Evolutionary conservation across 2,329 filamentous ascomycete species (phyloP).

Genomic region (Colletotrichum cereale): DNA sequence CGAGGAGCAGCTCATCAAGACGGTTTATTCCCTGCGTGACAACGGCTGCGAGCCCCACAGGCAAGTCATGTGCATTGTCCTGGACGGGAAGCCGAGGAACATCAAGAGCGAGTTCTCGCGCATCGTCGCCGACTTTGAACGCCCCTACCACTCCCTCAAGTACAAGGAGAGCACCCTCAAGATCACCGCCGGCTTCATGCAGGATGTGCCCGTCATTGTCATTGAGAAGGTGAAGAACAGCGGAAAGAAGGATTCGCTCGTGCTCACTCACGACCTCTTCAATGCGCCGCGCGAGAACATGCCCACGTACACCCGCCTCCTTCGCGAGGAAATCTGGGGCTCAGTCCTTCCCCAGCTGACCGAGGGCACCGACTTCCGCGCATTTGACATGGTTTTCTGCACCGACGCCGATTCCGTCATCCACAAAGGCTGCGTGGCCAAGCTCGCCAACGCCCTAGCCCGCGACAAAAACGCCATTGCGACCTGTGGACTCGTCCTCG

Average conservation of each 20-base stretch:
- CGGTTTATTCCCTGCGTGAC: constrained; percentile 22
- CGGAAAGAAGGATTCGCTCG: constrained; percentile 24
- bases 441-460: constrained; percentile 19
- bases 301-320: constrained; percentile 15
- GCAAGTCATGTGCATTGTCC: constrained; percentile 24
- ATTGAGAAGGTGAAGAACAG: constrained; percentile 21
- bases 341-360: background rate
- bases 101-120: constrained; percentile 24
- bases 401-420: constrained; percentile 26
- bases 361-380: constrained; percentile 10
- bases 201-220: constrained; percentile 24
- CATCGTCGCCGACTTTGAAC: constrained; percentile 16
- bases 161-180: constrained; percentile 15
- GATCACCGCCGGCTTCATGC: constrained; percentile 25
- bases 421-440: constrained; percentile 20
- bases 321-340: constrained; percentile 15
- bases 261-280: constrained; percentile 25
- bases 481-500: constrained; percentile 13
- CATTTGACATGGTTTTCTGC: constrained; percentile 25
- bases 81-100: constrained; percentile 18
- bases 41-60: constrained; percentile 16
- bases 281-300: constrained; percentile 12
- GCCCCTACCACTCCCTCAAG: constrained; percentile 26
- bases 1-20: constrained; percentile 25
- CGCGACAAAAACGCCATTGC: constrained; percentile 15